phyloP scores from a whole-genome alignment of 257 asterid species.

The Avicennia marina region DNA sequence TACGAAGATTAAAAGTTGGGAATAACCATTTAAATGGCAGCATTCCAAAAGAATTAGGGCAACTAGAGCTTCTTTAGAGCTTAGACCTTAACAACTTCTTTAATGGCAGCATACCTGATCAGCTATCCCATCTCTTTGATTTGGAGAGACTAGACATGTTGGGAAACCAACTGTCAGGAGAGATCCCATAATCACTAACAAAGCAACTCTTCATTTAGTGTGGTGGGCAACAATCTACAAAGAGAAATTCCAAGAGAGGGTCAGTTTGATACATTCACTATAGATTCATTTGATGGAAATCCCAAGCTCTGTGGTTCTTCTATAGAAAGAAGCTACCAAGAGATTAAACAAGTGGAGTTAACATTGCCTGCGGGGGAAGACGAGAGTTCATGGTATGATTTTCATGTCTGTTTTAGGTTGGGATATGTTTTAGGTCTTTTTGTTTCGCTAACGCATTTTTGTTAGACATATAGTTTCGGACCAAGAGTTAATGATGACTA shows the following conservation, averaged over 20 bases:
- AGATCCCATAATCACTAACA: constrained; percentile 38
- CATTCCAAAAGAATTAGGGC: constrained; percentile 42
- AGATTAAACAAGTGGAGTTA: background rate
- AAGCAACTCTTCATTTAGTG: constrained; percentile 40
- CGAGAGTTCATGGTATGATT: no score
- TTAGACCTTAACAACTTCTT: constrained; percentile 44
- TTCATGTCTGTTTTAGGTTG: constrained; percentile 28
- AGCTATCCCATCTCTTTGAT: constrained; percentile 34
- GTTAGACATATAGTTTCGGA: no score
- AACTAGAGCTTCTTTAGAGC: constrained; percentile 28
- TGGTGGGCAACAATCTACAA: constrained; percentile 40
- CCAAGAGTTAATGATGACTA: no score
- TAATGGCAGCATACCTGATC: constrained; percentile 36
- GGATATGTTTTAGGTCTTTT: constrained; percentile 36
- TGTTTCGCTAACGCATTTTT: no score
- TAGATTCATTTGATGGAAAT: constrained; percentile 41
- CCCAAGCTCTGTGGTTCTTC: constrained; percentile 38
- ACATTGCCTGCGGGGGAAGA: no score
- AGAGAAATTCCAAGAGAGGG: constrained; percentile 48
- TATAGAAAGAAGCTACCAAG: constrained; percentile 19
- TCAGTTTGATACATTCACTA: constrained; percentile 44
- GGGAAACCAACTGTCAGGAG: constrained; percentile 34
- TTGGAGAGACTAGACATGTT: constrained; percentile 41
- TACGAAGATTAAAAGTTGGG: constrained; percentile 38
- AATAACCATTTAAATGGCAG: constrained; percentile 38